Evolutionary conservation across 257 asterid genomes (phyloP), one percentile per base, ranked within the genome.

Genomic region (Leptodermis oblonga): DNA sequence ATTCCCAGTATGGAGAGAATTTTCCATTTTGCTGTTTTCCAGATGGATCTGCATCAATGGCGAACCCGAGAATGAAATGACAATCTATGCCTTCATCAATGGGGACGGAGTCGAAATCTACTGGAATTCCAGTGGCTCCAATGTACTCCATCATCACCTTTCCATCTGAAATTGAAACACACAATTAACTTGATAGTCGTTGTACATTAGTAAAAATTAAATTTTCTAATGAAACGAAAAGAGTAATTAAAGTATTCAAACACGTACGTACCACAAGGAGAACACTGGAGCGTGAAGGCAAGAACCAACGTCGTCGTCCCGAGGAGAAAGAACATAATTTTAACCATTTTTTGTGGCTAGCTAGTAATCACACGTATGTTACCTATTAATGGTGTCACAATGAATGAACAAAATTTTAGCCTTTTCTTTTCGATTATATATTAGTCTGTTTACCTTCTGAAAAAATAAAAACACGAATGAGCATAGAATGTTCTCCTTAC

Each of bases 111-210:
- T 55, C 58, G 67, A 89, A 79, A 33, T 76, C 25, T 15, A 87
- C 73, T 17, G 86, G 74, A 0, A 28, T 56, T 60, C 94, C 96
- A 0, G 88, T 83, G 48, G 96, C 92, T 80, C 96, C 96, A 17
- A 87, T 89, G 84, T 89, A 89, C 75, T 89, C 96, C 96, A 89
- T 89, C 86, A 89, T 62, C 76, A 83, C 92, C 81, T 89, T 89
- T 53, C 81, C 94, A 73, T 82, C 92, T 89, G 73, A 64, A 77
- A 52, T 52, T 30, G 23, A n/a, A 22, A 8, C 51, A 45, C 51
- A 45, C n/a, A n/a, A n/a, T n/a, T n/a, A n/a, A n/a, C n/a, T n/a
- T n/a, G n/a, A n/a, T n/a, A n/a, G n/a, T n/a, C n/a, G n/a, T n/a
- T n/a, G n/a, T n/a, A n/a, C n/a, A n/a, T n/a, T n/a, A n/a, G n/a